Percentiles rank a stretch among this genome's conserved stretches.
phyloP scores from a whole-genome alignment of 1,284 basidiomycete genomes.

The Stereum hirsutum region DNA sequence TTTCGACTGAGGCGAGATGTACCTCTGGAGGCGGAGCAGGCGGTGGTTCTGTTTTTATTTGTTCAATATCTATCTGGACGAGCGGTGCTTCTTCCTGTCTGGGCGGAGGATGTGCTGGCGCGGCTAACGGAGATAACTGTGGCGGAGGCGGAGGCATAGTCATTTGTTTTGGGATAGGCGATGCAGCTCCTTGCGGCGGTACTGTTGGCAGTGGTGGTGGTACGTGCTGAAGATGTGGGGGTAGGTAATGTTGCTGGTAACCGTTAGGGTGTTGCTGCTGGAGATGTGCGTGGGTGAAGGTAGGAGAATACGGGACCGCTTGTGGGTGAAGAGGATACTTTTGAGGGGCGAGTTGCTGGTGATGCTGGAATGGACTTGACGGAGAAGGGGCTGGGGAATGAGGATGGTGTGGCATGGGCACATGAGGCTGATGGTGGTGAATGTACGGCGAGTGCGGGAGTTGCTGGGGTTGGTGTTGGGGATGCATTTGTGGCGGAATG shows the following conservation, averaged over 20 bases:
- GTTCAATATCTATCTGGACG: not conserved
- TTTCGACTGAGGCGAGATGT: too few relatives aligned
- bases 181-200: too few relatives aligned
- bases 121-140: constrained; percentile 21
- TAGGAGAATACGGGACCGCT: constrained; percentile 13
- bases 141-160: constrained; percentile 26
- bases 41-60: too few relatives aligned
- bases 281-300: constrained; percentile 19
- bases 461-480: constrained; percentile 3
- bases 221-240: too few relatives aligned
- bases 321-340: constrained; percentile 20
- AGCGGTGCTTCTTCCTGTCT: constrained; percentile 9
- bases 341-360: constrained; percentile 10
- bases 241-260: constrained; percentile 9
- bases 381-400: constrained; percentile 14
- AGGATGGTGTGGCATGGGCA: not conserved
- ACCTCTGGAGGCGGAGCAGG: too few relatives aligned
- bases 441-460: not conserved
- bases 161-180: constrained; percentile 28
- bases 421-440: not conserved
- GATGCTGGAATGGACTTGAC: constrained; percentile 9
- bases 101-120: constrained; percentile 16
- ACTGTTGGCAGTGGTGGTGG: too few relatives aligned
- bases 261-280: too few relatives aligned
- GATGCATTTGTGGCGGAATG: constrained; percentile 7